A percentile compares a stretch with the other conserved stretches of the same genome.
phyloP scores from a whole-genome alignment of 2,329 filamentous ascomycete species.

The Pestalotiopsis sp. region DNA sequence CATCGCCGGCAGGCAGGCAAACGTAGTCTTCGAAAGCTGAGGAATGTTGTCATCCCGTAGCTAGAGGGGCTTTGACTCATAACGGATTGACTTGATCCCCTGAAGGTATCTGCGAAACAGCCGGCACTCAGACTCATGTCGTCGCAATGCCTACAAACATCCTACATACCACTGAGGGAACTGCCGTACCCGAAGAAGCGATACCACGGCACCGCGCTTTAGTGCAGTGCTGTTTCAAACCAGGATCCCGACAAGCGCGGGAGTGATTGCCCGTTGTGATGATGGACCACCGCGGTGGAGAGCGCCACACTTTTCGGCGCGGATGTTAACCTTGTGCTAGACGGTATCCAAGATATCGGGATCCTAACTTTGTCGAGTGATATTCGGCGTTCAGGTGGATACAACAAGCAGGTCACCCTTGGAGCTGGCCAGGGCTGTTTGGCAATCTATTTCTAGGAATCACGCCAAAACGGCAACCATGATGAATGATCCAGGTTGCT shows the following conservation, averaged over 20 bases:
- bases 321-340: background rate
- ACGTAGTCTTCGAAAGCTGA: background rate
- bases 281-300: background rate
- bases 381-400: conserved; percentile 1
- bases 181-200: background rate
- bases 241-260: background rate
- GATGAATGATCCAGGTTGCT: no score
- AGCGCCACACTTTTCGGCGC: background rate
- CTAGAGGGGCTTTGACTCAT: background rate
- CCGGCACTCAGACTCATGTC: background rate
- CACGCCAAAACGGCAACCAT: no score
- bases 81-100: background rate
- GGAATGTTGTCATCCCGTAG: background rate
- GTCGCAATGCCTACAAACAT: background rate
- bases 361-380: background rate
- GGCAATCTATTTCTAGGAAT: background rate
- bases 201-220: background rate
- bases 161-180: background rate
- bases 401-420: background rate
- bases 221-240: background rate
- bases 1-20: background rate
- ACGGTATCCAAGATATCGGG: background rate
- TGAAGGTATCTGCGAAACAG: background rate
- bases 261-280: conserved; percentile 5
- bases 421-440: background rate